A percentile compares a stretch with the other conserved stretches of the same genome.
These are phyloP conservation scores for Alloteropsis semialata DNA, from an alignment of 176 grass and related monocot genomes.

Conservation along the genomic window DNA sequence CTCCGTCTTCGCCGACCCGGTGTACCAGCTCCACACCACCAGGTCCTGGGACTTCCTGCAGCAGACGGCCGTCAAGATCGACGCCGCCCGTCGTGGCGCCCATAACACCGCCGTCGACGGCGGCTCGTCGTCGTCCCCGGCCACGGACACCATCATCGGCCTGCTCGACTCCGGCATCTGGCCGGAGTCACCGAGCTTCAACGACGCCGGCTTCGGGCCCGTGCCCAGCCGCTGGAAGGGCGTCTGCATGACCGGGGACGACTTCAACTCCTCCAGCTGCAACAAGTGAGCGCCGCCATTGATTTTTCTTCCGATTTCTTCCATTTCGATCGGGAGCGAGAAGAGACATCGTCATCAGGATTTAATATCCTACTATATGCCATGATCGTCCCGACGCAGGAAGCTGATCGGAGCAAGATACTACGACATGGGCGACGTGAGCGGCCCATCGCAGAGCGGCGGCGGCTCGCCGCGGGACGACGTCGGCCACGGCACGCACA, in stretches of 20 bases:
- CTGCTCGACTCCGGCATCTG: slow-evolving; percentile 91
- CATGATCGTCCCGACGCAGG: slow-evolving; percentile 26
- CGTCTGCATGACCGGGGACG: slow-evolving; percentile 53
- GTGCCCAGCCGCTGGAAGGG: slow-evolving; percentile 72
- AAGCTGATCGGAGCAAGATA: slow-evolving; percentile 92
- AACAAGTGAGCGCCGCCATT: slow-evolving; percentile 36
- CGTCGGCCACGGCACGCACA: slow-evolving; percentile 81
- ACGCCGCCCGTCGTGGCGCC: background rate
- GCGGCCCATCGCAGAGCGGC: background rate
- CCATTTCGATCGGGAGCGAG: background rate
- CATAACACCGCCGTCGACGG: background rate
- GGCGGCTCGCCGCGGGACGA: slow-evolving; percentile 48
- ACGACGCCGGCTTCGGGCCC: slow-evolving; percentile 47
- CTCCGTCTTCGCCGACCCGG: slow-evolving; percentile 68
- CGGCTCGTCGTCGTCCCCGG: background rate
- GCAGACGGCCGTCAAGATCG: slow-evolving; percentile 36
- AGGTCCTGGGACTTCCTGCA: slow-evolving; percentile 92
- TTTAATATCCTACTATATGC: too few relatives aligned
- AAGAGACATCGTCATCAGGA: too few relatives aligned
- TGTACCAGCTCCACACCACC: slow-evolving; percentile 79
- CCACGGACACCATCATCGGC: slow-evolving; percentile 62
- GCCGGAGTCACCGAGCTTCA: slow-evolving; percentile 90
- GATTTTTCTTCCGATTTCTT: too few relatives aligned
- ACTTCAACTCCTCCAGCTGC: slow-evolving; percentile 75
- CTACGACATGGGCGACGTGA: slow-evolving; percentile 34